Base-by-base conservation (phyloP, 495 filamentous ascomycete genomes). In the Aspergillus panamensis region DNA sequence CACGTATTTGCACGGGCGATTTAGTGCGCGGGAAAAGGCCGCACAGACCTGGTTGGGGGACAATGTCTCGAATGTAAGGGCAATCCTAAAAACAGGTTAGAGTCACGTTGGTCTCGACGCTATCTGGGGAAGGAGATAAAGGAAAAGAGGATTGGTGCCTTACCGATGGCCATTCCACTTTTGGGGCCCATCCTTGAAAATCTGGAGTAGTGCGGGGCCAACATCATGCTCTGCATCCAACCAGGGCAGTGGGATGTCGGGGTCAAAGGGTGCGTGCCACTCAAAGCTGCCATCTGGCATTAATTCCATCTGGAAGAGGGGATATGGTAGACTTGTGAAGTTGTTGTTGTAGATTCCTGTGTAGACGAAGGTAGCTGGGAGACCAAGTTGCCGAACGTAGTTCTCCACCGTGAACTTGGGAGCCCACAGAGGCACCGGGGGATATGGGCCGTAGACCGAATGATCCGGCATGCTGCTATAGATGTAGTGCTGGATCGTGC, bases 311-410 rank as follows among this genome's bases (percentile, higher is more conserved):
- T 91, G 90, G 74, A 96, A 96, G 8, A 98, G 79, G 2, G 94
- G 94, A 69, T 96, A 97, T 0, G 87, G 89, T 25, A 97, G 80
- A 57, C 87, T 91, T 9, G 92, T 97, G 75, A 98, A 98, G 71
- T 98, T 98, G 72, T 98, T 97, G 75, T 97, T 96, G 77, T 97
- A 98, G 62, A 96, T 96, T 40, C 94, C 94, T 30, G 91, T 88
- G 69, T 97, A 97, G 60, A 97, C 85, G 62, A 96, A 97, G 8
- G 93, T 97, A 1, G 91, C 83, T 0, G 92, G 90, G 8, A 97
- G 75, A 3, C 84, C 88, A 45, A 95, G 82, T 68, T 91, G 84
- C 29, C 89, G 87, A 45, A 96, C 81, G 68, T 96, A 96, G 53
- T 92, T 87, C 75, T 97, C 94, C 37, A 96, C 86, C 16, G 89